Base-by-base conservation (phyloP, 495 filamentous ascomycete species). In the Peziza echinospora region DNA sequence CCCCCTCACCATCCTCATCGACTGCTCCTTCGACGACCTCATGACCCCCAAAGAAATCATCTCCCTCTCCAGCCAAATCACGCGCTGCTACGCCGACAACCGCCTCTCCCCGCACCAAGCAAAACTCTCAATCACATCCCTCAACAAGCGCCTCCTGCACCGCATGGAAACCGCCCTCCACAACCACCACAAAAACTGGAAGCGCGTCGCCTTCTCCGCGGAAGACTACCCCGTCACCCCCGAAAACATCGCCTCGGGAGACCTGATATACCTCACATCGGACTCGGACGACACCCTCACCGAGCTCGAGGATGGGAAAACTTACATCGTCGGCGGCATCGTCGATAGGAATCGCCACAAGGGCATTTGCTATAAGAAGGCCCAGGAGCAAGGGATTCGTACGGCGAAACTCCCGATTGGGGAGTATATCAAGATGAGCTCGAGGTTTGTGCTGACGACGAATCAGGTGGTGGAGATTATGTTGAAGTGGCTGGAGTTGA, bases 391-490 rank as follows among this genome's bases (percentile, higher is more conserved):
- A 55, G 82, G 81, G 0, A 72, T 96, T 47, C 75, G 76, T 34
- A 94, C 87, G 0, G 89, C 87, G 0, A 87, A 82, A 60, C 59
- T 99, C 21, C 89, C 89, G 0, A 94, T 99, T 55, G 81, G 84
- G 2, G 75, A 96, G 16, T 96, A 80, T 53, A 78, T 99, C 67
- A 67, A 80, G 45, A 91, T 99, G 84, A 64, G 74, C 23, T 82
- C 77, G 48, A 74, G 89, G 11, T 71, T 73, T 47, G 79, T 99
- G 2, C 63, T 99, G 39, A 75, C 84, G 5, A 92, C 85, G 10
- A 96, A 96, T 56, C 89, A 99, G 56, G 89, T 99, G 0, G 69
- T 81, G 37, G 89, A 96, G 61, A 96, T 99, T 50, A 93, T 99
- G 82, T 58, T 89, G 24, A 73, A 76, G 49, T 99, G 89, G 82